A percentile compares a stretch with the other conserved stretches of the same genome.
These are phyloP conservation scores for Coniochaeta hoffmannii DNA, from an alignment of 2,329 filamentous ascomycete genomes.

Conservation along the genomic window DNA sequence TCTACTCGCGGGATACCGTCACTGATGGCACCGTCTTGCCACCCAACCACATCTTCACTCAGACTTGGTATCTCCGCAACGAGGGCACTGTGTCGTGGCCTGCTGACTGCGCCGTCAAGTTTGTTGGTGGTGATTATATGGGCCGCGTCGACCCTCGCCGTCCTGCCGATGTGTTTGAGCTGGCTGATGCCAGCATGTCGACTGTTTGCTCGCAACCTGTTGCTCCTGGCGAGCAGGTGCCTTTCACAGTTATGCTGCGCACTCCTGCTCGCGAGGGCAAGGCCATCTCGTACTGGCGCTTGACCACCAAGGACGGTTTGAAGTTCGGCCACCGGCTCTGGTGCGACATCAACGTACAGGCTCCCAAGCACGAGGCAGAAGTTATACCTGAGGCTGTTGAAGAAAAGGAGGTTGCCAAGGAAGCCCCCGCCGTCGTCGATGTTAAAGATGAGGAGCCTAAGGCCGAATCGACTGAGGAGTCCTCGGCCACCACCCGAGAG, in stretches of 20 bases:
- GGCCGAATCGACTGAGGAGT: slow-evolving; percentile 23
- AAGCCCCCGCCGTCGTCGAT: not conserved
- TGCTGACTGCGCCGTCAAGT: slow-evolving; percentile 80
- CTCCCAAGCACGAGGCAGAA: slow-evolving; percentile 29
- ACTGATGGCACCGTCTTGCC: slow-evolving; percentile 67
- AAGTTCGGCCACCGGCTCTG: slow-evolving; percentile 91
- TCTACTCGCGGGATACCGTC: slow-evolving; percentile 73
- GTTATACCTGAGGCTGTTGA: slow-evolving; percentile 42
- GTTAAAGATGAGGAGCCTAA: slow-evolving; percentile 7
- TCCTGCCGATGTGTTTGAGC: slow-evolving; percentile 69
- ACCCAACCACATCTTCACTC: slow-evolving; percentile 69
- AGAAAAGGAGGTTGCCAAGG: not conserved
- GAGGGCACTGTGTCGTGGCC: slow-evolving; percentile 76
- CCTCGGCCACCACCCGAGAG: slow-evolving; percentile 17
- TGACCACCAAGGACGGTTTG: slow-evolving; percentile 71
- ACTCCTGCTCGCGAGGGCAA: slow-evolving; percentile 70
- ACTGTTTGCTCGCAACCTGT: slow-evolving; percentile 65
- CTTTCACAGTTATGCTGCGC: slow-evolving; percentile 80
- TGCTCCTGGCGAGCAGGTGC: slow-evolving; percentile 63
- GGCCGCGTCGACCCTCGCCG: slow-evolving; percentile 76
- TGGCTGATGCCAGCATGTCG: slow-evolving; percentile 74
- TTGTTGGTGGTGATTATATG: slow-evolving; percentile 94
- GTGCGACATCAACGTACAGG: slow-evolving; percentile 77
- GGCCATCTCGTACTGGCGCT: slow-evolving; percentile 91
- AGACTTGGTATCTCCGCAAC: slow-evolving; percentile 89